phyloP scores from a whole-genome alignment of 1,284 basidiomycete species.

The Boletus mariae region DNA sequence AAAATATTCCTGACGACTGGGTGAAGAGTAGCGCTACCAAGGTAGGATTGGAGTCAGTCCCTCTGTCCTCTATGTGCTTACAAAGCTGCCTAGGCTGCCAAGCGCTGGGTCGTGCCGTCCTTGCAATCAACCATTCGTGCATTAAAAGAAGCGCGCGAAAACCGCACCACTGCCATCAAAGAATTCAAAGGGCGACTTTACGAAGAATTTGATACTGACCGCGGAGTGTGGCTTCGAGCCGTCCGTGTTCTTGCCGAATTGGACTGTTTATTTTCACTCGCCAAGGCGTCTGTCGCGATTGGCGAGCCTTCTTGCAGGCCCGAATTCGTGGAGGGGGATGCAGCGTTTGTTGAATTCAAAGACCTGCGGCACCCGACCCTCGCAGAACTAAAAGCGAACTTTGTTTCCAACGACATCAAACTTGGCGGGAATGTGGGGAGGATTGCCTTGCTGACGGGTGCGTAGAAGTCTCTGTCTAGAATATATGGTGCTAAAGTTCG shows the following conservation, averaged over 20 bases:
- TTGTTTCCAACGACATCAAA: slow-evolving; percentile 93
- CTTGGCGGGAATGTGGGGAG: slow-evolving; percentile 78
- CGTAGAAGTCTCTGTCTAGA: slow-evolving; percentile 21
- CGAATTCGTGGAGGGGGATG: slow-evolving; percentile 76
- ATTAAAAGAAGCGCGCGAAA: slow-evolving; percentile 91
- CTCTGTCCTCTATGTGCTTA: slow-evolving; percentile 2
- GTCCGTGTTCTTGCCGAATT: slow-evolving; percentile 81
- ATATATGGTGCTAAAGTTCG: background rate
- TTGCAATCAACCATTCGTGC: slow-evolving; percentile 69
- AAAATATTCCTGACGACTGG: slow-evolving; percentile 80
- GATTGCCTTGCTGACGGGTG: slow-evolving; percentile 86
- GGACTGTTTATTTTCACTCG: slow-evolving; percentile 91
- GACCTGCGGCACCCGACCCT: slow-evolving; percentile 86
- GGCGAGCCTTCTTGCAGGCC: slow-evolving; percentile 94
- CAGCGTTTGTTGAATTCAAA: slow-evolving; percentile 77
- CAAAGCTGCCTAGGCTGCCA: slow-evolving; percentile 49
- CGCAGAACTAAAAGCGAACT: slow-evolving; percentile 63
- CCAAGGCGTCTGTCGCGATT: slow-evolving; percentile 85
- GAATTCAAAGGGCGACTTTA: slow-evolving; percentile 80
- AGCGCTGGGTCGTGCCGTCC: slow-evolving; percentile 75
- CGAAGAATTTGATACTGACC: slow-evolving; percentile 83
- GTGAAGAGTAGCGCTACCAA: slow-evolving; percentile 80
- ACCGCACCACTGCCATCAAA: slow-evolving; percentile 72
- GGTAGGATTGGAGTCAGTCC: slow-evolving; percentile 37
- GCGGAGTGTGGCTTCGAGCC: slow-evolving; percentile 73